Evolutionary conservation across 768 basidiomycete genomes (phyloP).

Genomic region (Pleurotus tuber-regium): DNA sequence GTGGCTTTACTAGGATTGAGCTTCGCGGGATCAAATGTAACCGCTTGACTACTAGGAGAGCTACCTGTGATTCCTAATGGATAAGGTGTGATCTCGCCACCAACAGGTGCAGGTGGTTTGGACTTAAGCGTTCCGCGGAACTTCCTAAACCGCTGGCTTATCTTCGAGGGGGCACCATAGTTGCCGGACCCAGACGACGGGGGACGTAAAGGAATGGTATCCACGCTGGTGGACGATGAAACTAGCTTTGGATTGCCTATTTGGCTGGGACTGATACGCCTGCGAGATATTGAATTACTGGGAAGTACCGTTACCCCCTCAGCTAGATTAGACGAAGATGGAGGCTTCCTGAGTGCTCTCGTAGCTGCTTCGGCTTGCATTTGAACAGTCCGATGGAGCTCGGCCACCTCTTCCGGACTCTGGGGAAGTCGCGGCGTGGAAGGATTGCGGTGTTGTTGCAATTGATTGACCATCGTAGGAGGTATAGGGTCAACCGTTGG

Average conservation of each 20-base stretch:
- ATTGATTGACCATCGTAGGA: slow-evolving; percentile 19
- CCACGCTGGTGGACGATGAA: slow-evolving; percentile 66
- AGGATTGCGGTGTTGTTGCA: slow-evolving; percentile 40
- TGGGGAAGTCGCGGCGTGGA: slow-evolving; percentile 42
- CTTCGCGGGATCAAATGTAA: slow-evolving; percentile 39
- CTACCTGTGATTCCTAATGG: slow-evolving; percentile 41
- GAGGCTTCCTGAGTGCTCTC: slow-evolving; percentile 50
- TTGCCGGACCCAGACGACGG: slow-evolving; percentile 46
- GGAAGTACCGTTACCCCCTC: slow-evolving; percentile 33
- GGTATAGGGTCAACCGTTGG: neutral
- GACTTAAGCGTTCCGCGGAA: slow-evolving; percentile 67
- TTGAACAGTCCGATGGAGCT: slow-evolving; percentile 64
- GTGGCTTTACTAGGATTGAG: slow-evolving; percentile 32
- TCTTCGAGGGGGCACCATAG: slow-evolving; percentile 47
- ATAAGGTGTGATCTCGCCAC: slow-evolving; percentile 48
- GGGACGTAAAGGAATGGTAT: slow-evolving; percentile 60
- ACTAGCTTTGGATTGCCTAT: slow-evolving; percentile 67
- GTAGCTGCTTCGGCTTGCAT: slow-evolving; percentile 68
- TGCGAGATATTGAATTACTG: slow-evolving; percentile 43
- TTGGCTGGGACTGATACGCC: slow-evolving; percentile 57
- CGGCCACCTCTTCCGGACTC: slow-evolving; percentile 45
- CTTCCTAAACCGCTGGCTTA: slow-evolving; percentile 73
- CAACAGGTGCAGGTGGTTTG: slow-evolving; percentile 36
- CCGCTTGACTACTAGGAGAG: slow-evolving; percentile 31
- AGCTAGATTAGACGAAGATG: slow-evolving; percentile 41